phyloP scores from a whole-genome alignment of 306 rosid genomes.

The Lathyrus aphaca region DNA sequence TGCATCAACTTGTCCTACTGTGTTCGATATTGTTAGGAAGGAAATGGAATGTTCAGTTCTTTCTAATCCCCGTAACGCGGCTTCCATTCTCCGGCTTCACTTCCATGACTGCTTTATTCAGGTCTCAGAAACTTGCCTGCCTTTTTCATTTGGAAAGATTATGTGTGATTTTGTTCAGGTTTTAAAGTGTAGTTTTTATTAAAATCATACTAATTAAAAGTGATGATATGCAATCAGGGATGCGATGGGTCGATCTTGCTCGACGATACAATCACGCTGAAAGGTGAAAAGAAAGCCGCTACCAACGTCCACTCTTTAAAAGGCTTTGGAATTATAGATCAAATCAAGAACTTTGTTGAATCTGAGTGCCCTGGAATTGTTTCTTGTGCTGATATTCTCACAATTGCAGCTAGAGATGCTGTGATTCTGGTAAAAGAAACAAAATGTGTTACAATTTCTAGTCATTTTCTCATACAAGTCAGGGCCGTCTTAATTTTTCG shows the following conservation, averaged over 20 bases:
- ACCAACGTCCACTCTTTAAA: constrained; percentile 64
- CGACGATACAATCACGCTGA: constrained; percentile 76
- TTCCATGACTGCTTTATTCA: constrained; percentile 94
- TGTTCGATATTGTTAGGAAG: constrained; percentile 68
- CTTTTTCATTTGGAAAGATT: background rate
- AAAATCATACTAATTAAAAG: background rate
- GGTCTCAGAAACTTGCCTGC: constrained; percentile 46
- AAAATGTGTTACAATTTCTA: background rate
- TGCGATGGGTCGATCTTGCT: constrained; percentile 90
- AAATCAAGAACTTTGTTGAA: constrained; percentile 78
- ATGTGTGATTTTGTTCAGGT: too few species aligned
- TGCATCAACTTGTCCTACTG: constrained; percentile 71
- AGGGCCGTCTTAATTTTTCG: too few species aligned
- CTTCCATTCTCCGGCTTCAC: constrained; percentile 68
- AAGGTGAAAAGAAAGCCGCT: constrained; percentile 82
- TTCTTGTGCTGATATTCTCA: constrained; percentile 95
- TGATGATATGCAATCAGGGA: constrained; percentile 54
- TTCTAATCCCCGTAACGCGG: constrained; percentile 72
- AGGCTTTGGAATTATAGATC: constrained; percentile 68
- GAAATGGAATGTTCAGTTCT: constrained; percentile 75
- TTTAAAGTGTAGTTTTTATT: too few species aligned
- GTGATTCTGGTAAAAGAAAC: constrained; percentile 67
- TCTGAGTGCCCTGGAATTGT: constrained; percentile 90
- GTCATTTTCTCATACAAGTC: constrained; percentile 5
- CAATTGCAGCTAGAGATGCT: constrained; percentile 98